Conservation (phyloP, 305 asterid genomes). For the Plantago rigida region DNA sequence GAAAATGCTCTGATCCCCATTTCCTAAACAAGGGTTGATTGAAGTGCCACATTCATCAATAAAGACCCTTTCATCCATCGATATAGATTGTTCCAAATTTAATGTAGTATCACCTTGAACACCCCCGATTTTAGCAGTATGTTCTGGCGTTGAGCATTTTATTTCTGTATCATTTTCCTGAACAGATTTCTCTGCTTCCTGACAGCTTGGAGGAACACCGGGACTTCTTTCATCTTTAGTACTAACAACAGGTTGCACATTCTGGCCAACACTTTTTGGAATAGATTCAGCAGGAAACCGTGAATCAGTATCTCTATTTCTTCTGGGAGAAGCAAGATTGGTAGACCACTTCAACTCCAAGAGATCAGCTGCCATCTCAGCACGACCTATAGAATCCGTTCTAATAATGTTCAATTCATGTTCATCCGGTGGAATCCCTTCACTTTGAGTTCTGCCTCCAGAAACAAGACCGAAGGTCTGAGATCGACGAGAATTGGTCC, state of each 20-base stretch:
- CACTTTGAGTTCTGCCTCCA: constrained; percentile 43
- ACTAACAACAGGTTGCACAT: constrained; percentile 23
- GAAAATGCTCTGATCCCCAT: constrained; percentile 24
- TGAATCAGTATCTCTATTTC: constrained; percentile 26
- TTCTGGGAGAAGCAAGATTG: constrained; percentile 46
- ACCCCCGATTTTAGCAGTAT: constrained; percentile 26
- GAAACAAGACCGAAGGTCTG: constrained; percentile 56
- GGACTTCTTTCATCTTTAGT: constrained; percentile 19
- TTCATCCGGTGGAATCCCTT: constrained; percentile 26
- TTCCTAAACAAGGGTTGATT: constrained; percentile 16
- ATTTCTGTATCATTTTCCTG: constrained; percentile 26
- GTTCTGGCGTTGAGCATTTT: constrained; percentile 26
- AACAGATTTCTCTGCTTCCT: constrained; percentile 23
- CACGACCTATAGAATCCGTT: constrained; percentile 60
- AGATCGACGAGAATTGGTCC: constrained; percentile 43
- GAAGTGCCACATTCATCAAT: neutral
- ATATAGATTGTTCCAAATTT: too few relatives aligned
- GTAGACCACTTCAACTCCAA: constrained; percentile 89
- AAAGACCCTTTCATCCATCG: neutral
- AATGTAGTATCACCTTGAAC: constrained; percentile 13
- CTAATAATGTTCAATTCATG: constrained; percentile 28
- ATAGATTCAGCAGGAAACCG: constrained; percentile 26
- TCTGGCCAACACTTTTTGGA: constrained; percentile 24
- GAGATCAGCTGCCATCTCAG: constrained; percentile 88
- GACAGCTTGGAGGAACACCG: constrained; percentile 21